Percentiles rank a stretch among this genome's conserved stretches.
These are phyloP conservation scores for Uncinocarpus reesii DNA, from an alignment of 2,329 filamentous ascomycete genomes.

Conservation along the genomic window DNA sequence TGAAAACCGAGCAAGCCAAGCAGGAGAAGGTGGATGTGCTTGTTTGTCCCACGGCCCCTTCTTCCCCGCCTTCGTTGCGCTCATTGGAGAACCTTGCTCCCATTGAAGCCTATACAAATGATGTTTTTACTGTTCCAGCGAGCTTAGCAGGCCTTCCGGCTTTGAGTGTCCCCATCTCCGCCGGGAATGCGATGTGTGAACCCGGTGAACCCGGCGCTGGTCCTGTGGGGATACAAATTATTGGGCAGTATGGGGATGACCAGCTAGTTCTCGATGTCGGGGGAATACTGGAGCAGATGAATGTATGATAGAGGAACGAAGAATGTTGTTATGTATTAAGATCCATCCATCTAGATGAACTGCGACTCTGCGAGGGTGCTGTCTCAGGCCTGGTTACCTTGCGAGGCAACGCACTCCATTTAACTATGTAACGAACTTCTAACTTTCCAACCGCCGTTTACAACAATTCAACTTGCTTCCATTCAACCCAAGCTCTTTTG, in stretches of 20 bases:
- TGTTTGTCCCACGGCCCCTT: constrained; percentile 76
- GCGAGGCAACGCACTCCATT: no score
- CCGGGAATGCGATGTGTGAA: constrained; percentile 17
- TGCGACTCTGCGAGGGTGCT: neutral
- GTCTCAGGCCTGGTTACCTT: neutral
- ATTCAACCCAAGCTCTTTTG: no score
- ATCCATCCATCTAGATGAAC: neutral
- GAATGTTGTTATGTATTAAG: neutral
- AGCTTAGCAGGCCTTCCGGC: constrained; percentile 85
- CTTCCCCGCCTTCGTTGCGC: constrained; percentile 55
- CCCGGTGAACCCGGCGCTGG: no score
- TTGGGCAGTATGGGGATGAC: constrained; percentile 42
- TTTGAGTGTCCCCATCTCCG: constrained; percentile 63
- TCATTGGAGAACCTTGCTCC: constrained; percentile 41
- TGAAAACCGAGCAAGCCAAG: constrained; percentile 11
- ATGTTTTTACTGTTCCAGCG: constrained; percentile 90
- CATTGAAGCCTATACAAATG: constrained; percentile 78
- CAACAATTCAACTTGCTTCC: no score
- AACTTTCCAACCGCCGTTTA: no score
- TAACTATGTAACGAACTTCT: no score
- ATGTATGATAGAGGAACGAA: neutral
- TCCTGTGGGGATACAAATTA: constrained; percentile 36
- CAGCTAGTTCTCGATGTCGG: constrained; percentile 33
- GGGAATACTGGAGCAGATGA: constrained; percentile 25
- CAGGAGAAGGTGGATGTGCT: constrained; percentile 63